Conservation (phyloP, 108 stramenopile genomes). For the Skeletonema menzelii region DNA sequence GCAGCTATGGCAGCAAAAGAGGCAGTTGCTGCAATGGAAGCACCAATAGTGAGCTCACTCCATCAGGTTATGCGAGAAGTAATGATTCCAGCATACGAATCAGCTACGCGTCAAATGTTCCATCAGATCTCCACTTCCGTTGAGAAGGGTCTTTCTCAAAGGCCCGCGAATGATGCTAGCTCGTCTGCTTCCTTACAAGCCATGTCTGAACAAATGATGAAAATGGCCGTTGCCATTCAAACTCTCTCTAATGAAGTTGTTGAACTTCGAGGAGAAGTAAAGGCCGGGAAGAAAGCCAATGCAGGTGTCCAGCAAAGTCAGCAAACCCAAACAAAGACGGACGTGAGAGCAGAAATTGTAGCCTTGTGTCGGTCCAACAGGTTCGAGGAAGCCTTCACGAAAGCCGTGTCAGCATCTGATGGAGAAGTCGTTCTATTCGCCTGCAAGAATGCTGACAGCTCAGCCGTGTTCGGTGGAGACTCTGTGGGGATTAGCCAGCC, state of each 20-base stretch:
- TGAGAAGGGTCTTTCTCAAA: conserved; percentile 43
- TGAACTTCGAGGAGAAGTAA: conserved; percentile 34
- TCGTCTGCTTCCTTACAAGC: conserved; percentile 36
- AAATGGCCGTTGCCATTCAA: conserved; percentile 63
- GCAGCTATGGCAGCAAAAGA: conserved; percentile 47
- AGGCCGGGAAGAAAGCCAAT: neutral
- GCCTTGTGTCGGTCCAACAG: conserved; percentile 44
- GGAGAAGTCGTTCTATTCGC: conserved; percentile 71
- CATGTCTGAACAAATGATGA: conserved; percentile 54
- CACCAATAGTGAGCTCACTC: conserved; percentile 40
- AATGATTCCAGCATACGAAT: conserved; percentile 77
- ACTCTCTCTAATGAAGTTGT: conserved; percentile 58
- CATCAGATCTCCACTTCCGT: conserved; percentile 49
- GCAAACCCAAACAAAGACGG: conserved; percentile 11
- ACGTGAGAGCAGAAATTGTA: conserved; percentile 56
- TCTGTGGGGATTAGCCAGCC: conserved; percentile 66
- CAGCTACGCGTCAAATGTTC: conserved; percentile 71
- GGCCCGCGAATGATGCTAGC: conserved; percentile 25
- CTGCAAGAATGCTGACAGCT: conserved; percentile 60
- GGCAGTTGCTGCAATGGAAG: conserved; percentile 54
- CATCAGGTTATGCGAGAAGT: conserved; percentile 61
- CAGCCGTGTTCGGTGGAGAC: conserved; percentile 52
- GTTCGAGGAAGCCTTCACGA: conserved; percentile 82
- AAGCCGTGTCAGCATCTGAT: conserved; percentile 68
- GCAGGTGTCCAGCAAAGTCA: neutral